These are phyloP conservation scores for Boletales sp. DNA, from an alignment of 768 basidiomycete species.

Conservation along the genomic window DNA sequence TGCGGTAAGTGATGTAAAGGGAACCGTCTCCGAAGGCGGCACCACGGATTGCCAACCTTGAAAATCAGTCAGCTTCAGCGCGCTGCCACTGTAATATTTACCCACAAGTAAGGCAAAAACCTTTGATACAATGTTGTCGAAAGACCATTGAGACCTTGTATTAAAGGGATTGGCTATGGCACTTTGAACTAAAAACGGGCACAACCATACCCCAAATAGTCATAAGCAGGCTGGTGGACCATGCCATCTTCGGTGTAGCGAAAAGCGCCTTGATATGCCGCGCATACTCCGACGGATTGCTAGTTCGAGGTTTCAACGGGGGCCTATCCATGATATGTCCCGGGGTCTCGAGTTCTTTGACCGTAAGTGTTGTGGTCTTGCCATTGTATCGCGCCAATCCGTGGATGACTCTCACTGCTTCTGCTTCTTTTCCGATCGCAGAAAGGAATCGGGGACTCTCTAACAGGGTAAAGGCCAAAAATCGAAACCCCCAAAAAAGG, in stretches of 20 bases:
- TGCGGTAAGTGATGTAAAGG: constrained; percentile 68
- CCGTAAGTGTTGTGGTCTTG: constrained; percentile 36
- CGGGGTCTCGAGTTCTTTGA: constrained; percentile 41
- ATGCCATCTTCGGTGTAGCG: constrained; percentile 57
- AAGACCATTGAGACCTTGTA: constrained; percentile 64
- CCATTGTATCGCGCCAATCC: constrained; percentile 51
- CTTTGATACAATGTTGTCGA: constrained; percentile 65
- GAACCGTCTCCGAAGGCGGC: constrained; percentile 68
- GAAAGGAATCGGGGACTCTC: constrained; percentile 59
- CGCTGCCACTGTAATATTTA: neutral
- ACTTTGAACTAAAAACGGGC: neutral
- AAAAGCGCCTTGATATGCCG: constrained; percentile 60
- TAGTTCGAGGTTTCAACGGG: constrained; percentile 12
- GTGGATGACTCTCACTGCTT: constrained; percentile 47
- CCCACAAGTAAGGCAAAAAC: constrained; percentile 52
- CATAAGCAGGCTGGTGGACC: constrained; percentile 61
- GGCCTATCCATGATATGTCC: constrained; percentile 17
- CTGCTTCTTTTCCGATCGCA: constrained; percentile 48
- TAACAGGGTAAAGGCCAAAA: constrained; percentile 49
- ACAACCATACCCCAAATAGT: constrained; percentile 38
- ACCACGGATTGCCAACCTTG: constrained; percentile 59
- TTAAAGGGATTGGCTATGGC: neutral
- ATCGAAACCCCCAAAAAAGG: constrained; percentile 48
- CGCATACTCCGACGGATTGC: constrained; percentile 36
- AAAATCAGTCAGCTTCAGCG: neutral